phyloP scores from a whole-genome alignment of 2,329 filamentous ascomycete species.

The Cladophialophora yegresii region DNA sequence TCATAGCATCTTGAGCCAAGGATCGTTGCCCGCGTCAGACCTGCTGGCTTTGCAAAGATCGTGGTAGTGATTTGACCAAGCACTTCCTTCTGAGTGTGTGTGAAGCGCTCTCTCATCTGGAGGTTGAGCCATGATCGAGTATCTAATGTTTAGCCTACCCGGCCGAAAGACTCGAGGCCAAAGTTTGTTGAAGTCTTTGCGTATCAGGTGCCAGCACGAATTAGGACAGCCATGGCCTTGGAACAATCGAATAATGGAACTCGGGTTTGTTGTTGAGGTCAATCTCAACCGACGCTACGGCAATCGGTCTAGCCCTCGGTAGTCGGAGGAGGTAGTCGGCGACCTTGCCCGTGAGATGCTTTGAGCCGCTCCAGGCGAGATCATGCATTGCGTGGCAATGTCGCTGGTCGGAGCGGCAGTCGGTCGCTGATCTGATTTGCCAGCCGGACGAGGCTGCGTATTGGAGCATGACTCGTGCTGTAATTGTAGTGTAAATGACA shows the following conservation, averaged over 20 bases:
- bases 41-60: not conserved
- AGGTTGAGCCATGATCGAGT: not conserved
- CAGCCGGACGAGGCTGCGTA: not conserved
- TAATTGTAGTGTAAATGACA: constrained; percentile 12
- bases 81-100: not conserved
- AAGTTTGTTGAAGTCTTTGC: not conserved
- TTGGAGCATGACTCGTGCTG: constrained; percentile 5
- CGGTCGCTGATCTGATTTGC: constrained; percentile 15
- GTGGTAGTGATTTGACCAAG: not conserved
- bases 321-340: not conserved
- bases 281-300: constrained; percentile 10
- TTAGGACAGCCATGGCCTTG: not conserved
- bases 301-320: constrained; percentile 9
- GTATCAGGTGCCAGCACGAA: not conserved
- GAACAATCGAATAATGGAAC: not conserved
- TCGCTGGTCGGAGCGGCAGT: constrained; percentile 18
- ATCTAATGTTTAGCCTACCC: not conserved
- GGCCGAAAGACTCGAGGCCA: not conserved
- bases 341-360: not conserved
- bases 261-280: constrained; percentile 1
- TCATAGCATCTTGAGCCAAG: not conserved
- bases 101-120: not conserved
- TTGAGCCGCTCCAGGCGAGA: not conserved
- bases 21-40: not conserved
- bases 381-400: not conserved